Percentiles rank a stretch among this genome's conserved stretches.
phyloP scores from a whole-genome alignment of 768 basidiomycete species.

The Tricholoma sp. region DNA sequence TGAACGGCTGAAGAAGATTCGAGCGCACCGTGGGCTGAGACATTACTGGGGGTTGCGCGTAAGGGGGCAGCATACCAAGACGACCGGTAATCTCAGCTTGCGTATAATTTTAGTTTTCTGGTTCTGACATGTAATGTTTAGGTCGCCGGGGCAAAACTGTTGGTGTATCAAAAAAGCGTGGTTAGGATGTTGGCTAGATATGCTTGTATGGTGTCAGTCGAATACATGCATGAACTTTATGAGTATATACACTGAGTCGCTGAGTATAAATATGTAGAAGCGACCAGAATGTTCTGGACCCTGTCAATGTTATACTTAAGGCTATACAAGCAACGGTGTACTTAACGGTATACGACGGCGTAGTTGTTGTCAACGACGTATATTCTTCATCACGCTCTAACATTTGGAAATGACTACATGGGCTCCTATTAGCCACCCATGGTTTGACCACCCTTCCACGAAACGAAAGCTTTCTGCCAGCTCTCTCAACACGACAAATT shows the following conservation, averaged over 20 bases:
- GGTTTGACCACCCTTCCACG: constrained; percentile 32
- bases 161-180: constrained; percentile 91
- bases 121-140: constrained; percentile 21
- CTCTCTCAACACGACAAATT: constrained; percentile 2
- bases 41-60: constrained; percentile 95
- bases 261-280: too few species aligned
- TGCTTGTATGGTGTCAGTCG: constrained; percentile 4
- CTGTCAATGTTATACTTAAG: too few species aligned
- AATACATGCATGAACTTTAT: too few species aligned
- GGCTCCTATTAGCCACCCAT: constrained; percentile 35
- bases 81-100: constrained; percentile 64
- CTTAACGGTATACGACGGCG: not conserved
- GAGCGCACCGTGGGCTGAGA: constrained; percentile 90
- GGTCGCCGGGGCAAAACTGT: constrained; percentile 95
- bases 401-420: constrained; percentile 19
- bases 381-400: not conserved
- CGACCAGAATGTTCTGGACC: too few species aligned
- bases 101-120: not conserved
- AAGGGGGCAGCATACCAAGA: constrained; percentile 99
- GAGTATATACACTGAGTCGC: too few species aligned
- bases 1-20: constrained; percentile 98
- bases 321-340: not conserved
- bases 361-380: not conserved
- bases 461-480: constrained; percentile 36
- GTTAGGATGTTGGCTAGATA: constrained; percentile 27